phyloP scores from a whole-genome alignment of 2,329 filamentous ascomycete genomes.

The Westerdykella aurantiaca region DNA sequence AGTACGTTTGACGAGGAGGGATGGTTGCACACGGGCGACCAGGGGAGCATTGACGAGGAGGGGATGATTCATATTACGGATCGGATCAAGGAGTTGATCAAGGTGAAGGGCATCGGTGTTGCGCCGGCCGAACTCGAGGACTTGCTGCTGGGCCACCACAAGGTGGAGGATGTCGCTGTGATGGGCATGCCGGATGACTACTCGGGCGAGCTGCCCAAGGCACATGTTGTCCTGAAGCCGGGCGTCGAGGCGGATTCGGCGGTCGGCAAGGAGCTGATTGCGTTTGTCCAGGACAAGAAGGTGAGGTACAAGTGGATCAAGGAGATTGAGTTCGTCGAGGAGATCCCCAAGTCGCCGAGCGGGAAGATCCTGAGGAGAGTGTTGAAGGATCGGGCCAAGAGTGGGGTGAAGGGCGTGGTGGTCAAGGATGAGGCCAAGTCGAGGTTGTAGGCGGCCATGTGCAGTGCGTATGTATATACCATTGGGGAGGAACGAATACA shows the following conservation, averaged over 20 bases:
- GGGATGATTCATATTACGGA: slow-evolving; percentile 55
- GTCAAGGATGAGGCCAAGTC: slow-evolving; percentile 26
- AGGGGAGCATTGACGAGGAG: slow-evolving; percentile 51
- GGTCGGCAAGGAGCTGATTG: slow-evolving; percentile 39
- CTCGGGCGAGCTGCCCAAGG: slow-evolving; percentile 43
- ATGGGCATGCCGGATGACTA: slow-evolving; percentile 51
- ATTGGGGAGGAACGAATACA: background rate
- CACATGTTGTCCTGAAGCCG: slow-evolving; percentile 40
- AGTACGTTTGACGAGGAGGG: slow-evolving; percentile 46
- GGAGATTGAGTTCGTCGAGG: slow-evolving; percentile 43
- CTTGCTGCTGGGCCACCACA: slow-evolving; percentile 51
- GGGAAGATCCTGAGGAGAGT: slow-evolving; percentile 46
- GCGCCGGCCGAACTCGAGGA: slow-evolving; percentile 61
- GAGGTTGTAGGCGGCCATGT: slow-evolving; percentile 32
- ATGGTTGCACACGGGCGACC: slow-evolving; percentile 55
- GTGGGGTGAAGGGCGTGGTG: slow-evolving; percentile 25
- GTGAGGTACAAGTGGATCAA: slow-evolving; percentile 44
- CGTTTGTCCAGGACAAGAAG: slow-evolving; percentile 42
- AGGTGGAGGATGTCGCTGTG: slow-evolving; percentile 54
- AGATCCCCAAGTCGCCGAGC: slow-evolving; percentile 44
- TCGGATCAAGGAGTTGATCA: slow-evolving; percentile 63
- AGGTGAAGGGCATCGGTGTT: slow-evolving; percentile 59
- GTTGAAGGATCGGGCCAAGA: slow-evolving; percentile 40
- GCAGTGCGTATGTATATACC: background rate
- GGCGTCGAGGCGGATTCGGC: slow-evolving; percentile 24